Base-by-base conservation (phyloP, 306 rosid species). In the Potentilla sterilis region DNA sequence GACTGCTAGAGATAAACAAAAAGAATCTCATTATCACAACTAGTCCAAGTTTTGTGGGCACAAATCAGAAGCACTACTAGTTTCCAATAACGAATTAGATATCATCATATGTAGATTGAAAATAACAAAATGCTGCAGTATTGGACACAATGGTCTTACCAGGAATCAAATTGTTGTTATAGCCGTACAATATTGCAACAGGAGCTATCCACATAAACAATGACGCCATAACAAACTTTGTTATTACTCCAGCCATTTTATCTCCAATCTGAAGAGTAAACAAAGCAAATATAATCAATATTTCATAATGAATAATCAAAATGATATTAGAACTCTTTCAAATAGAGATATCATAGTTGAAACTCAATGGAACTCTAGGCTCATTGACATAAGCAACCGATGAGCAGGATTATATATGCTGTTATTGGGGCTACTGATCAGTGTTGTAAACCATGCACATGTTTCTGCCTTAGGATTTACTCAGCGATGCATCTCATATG, bases 201-300 rank as follows among this genome's bases (percentile, higher is more conserved):
- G 97, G 98, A 64, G 76, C 77, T 10, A 85, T 81, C 94, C 91
- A 92, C 94, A 91, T 91, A 72, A 93, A 79, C 79, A 91, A 6
- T 9, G 98, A 93, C 0, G 96, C 89, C 74, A 83, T 66, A 71
- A 91, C 74, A 81, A 93, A 93, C 79, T 91, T 93, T 70, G 69
- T 79, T 77, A 91, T 78, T 12, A 91, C 97, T 34, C 74, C 82
- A 19, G 82, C 41, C 98, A 89, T 93, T 72, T 75, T 51, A 75
- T 72, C 83, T 73, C 41, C 83, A 81, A 70, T 65, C 85, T 85
- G 77, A 66, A 74, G 51, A 80, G 72, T 14, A 12, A 74, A 38
- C 1, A 28, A 62, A 4, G 28, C 4, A 9, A 61, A 54, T 42
- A 35, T 43, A 65, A 70, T 79, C 28, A 15, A 42, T 15, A 15